Base-by-base conservation (phyloP, 129 eudicot genomes). In the Mikania micrantha region DNA sequence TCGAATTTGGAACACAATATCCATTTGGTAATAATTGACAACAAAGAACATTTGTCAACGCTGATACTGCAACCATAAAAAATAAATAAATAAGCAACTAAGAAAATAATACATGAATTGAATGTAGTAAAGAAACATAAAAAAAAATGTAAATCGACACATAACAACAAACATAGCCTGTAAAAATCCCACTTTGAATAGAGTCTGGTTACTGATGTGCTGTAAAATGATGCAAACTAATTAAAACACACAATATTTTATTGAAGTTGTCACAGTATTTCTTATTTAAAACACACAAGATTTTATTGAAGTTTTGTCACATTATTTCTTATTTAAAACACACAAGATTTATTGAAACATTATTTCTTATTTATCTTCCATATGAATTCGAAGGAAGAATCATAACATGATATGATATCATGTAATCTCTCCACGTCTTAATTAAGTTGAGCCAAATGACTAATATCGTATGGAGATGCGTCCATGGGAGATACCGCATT, bases 391-490 rank as follows among this genome's bases (percentile, higher is more conserved):
- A n/a, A n/a, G n/a, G 53, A 45, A 45, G 22, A 45, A 45, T 45
- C 22, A 45, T 45, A 45, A 16, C 22, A 45, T 2, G 5, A 16
- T 45, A 45, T 45, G 32, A 9, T 52, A 52, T 52, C 59, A 21
- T 52, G n/a, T 16, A 11, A 52, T 11, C 15, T 9, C 3, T 21
- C 4, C 13, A 9, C 22, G 22, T 20, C 1, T 74, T 57, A 66
- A 32, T 66, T n/a, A n/a, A n/a, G 53, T 57, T 35, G 74, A 67
- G 79, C 74, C 60, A 75, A 27, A 42, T 11, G 35, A 34, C 67
- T 57, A 19, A 78, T 78, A 65, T 78, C 82, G 6, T 64, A 22
- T 6, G 82, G 82, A 49, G 67, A 44, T 12, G 82, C 78, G 35
- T 78, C 82, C 54, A 1, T 24, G 8, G 67, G 54, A 35, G 69